These are phyloP conservation scores for Dactylorhiza incarnata DNA, from an alignment of 106 monocot species.

Conservation along the genomic window DNA sequence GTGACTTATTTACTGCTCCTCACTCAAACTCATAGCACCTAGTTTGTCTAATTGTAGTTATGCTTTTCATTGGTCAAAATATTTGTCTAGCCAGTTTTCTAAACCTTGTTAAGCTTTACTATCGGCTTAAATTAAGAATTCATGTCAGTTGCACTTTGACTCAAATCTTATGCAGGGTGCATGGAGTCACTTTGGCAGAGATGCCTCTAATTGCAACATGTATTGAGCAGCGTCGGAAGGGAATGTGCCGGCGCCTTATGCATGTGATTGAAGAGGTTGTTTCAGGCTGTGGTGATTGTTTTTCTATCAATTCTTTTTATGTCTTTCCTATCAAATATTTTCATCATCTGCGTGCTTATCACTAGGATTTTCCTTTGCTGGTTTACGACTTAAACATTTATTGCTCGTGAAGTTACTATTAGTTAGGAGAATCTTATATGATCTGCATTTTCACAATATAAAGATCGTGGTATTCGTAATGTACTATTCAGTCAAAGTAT, in stretches of 20 bases:
- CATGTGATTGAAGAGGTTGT: conserved; percentile 55
- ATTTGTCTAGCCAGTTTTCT: background rate
- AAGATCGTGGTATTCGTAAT: background rate
- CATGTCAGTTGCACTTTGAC: background rate
- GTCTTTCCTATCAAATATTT: background rate
- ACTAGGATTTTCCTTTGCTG: background rate
- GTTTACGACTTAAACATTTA: background rate
- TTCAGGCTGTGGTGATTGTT: background rate
- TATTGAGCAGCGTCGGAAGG: conserved; percentile 45
- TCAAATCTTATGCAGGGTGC: conserved; percentile 37
- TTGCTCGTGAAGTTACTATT: background rate
- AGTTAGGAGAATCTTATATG: background rate
- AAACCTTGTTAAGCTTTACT: background rate
- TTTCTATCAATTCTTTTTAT: background rate
- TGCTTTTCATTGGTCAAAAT: background rate
- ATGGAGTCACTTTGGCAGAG: conserved; percentile 58
- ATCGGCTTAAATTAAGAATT: background rate
- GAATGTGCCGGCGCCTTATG: conserved; percentile 75
- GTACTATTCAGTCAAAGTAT: background rate
- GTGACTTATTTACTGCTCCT: background rate
- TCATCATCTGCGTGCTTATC: background rate
- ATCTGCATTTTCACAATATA: background rate
- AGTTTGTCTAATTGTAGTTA: background rate
- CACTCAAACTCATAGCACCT: background rate
- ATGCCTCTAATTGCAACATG: conserved; percentile 73